These are phyloP conservation scores for Emergomyces pasteurianus DNA, from an alignment of 2,329 filamentous ascomycete genomes.

Conservation along the genomic window DNA sequence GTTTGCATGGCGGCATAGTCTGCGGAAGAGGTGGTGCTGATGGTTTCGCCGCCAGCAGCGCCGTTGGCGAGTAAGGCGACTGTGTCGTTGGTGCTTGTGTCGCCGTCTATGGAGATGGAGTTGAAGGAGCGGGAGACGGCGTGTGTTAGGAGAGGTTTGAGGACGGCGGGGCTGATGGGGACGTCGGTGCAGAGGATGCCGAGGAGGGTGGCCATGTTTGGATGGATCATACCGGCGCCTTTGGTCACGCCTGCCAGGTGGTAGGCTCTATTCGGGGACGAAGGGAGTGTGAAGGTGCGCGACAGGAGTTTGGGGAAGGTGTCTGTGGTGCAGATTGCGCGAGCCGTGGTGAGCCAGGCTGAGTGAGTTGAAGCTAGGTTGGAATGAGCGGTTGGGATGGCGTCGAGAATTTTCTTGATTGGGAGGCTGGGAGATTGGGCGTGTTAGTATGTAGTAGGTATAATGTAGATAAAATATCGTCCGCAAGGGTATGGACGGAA, in stretches of 20 bases:
- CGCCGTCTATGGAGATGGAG: conserved; percentile 90
- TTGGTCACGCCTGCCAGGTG: conserved; percentile 91
- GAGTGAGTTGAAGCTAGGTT: conserved; percentile 64
- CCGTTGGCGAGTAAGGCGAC: conserved; percentile 92
- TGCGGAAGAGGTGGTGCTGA: conserved; percentile 37
- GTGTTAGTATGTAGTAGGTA: background rate
- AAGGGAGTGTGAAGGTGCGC: conserved; percentile 70
- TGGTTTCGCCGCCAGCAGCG: conserved; percentile 61
- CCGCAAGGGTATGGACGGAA: background rate
- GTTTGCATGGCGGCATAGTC: conserved; percentile 61
- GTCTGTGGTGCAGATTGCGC: conserved; percentile 94
- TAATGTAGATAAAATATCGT: conserved; percentile 1
- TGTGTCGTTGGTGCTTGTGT: conserved; percentile 96
- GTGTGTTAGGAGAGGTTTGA: conserved; percentile 57
- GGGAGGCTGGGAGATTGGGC: conserved; percentile 50
- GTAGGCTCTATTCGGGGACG: conserved; percentile 63
- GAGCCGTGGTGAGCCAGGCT: conserved; percentile 76
- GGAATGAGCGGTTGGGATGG: conserved; percentile 64
- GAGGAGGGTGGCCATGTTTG: conserved; percentile 94
- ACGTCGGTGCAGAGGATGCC: conserved; percentile 88
- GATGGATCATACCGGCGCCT: conserved; percentile 97
- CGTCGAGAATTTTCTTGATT: conserved; percentile 75
- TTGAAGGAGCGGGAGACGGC: conserved; percentile 85
- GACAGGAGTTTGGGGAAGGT: conserved; percentile 96
- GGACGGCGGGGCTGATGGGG: conserved; percentile 55